Percentiles rank a stretch among this genome's conserved stretches.
Conservation (phyloP, 352 stramenopile species). For the Globisporangium iwayamae region DNA sequence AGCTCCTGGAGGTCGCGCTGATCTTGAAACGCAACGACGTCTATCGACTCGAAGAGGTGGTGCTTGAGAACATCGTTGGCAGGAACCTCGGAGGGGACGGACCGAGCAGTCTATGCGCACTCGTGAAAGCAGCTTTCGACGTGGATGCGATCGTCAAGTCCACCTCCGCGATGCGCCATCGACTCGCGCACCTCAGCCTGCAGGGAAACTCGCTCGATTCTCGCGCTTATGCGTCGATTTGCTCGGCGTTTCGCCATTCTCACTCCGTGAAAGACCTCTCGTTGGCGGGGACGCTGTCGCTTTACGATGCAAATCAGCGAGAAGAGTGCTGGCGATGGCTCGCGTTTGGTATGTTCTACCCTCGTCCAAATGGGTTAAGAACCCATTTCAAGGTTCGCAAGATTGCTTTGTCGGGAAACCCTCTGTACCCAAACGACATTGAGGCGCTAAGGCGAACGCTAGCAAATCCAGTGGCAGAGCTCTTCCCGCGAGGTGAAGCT, state of each 20-base stretch:
- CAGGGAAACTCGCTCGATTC: conserved; percentile 4
- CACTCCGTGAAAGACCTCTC: conserved; percentile 2
- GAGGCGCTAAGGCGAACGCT: conserved; percentile 4
- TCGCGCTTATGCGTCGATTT: conserved; percentile 5
- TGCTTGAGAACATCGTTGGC: conserved; percentile 6
- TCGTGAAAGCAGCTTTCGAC: conserved; percentile 5
- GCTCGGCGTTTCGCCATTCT: conserved; percentile 5
- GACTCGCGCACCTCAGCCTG: background rate
- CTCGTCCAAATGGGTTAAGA: background rate
- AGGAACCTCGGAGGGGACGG: background rate
- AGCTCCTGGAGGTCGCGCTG: background rate
- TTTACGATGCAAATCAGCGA: background rate
- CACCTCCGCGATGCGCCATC: background rate
- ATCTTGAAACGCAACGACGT: conserved; percentile 10
- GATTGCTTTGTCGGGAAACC: conserved; percentile 13
- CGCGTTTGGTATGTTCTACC: conserved; percentile 11
- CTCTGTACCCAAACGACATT: conserved; percentile 8
- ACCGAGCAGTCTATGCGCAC: background rate
- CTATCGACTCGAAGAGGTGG: conserved; percentile 2
- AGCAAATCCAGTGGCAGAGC: background rate
- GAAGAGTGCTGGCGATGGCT: conserved; percentile 20
- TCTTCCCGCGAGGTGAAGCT: background rate
- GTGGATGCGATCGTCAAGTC: background rate
- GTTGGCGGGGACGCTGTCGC: conserved; percentile 7
- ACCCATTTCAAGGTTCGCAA: background rate